phyloP scores from a whole-genome alignment of 192 early-diverging fungal species.

The Entomortierella chlamydospora region DNA sequence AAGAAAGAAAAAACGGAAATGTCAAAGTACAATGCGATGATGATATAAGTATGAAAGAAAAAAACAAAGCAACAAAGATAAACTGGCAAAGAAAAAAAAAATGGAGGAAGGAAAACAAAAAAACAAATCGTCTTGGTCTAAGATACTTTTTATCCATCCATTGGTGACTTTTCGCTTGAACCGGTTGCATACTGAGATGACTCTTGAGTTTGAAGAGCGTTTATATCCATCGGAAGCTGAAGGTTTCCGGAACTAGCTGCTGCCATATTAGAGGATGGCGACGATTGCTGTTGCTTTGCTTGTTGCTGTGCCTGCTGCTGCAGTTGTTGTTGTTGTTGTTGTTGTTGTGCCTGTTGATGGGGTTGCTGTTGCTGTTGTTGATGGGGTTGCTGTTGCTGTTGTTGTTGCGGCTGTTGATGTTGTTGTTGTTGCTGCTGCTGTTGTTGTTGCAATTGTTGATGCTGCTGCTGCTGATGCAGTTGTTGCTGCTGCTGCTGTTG shows the following conservation, averaged over 20 bases:
- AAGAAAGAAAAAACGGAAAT: background rate
- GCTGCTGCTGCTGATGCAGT: slow-evolving; percentile 12
- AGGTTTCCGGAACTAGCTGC: background rate
- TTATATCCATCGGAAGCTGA: background rate
- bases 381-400: slow-evolving; percentile 17
- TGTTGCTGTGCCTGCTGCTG: slow-evolving; percentile 5
- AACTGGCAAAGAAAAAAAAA: slow-evolving; percentile 1
- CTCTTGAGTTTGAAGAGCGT: background rate
- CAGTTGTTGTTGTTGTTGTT: slow-evolving; percentile 13
- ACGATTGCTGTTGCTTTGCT: background rate
- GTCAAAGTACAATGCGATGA: slow-evolving; percentile 1
- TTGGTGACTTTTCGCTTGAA: slow-evolving; percentile 2
- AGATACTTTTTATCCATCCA: slow-evolving; percentile 8
- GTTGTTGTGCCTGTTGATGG: slow-evolving; percentile 6
- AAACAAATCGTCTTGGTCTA: slow-evolving; percentile 1
- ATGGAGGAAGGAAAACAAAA: background rate
- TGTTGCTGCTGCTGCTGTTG: slow-evolving; percentile 33
- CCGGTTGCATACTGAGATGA: background rate
- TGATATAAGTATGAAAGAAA: background rate
- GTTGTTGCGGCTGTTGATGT: slow-evolving; percentile 20
- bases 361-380: slow-evolving; percentile 17
- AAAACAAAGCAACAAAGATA: background rate
- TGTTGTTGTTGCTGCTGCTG: slow-evolving; percentile 35
- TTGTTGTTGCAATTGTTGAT: slow-evolving; percentile 9
- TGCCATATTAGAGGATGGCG: background rate